Conservation (phyloP, 225 moss, liverwort and hornwort species). For the Bryoerythrophyllum caledonicum region DNA sequence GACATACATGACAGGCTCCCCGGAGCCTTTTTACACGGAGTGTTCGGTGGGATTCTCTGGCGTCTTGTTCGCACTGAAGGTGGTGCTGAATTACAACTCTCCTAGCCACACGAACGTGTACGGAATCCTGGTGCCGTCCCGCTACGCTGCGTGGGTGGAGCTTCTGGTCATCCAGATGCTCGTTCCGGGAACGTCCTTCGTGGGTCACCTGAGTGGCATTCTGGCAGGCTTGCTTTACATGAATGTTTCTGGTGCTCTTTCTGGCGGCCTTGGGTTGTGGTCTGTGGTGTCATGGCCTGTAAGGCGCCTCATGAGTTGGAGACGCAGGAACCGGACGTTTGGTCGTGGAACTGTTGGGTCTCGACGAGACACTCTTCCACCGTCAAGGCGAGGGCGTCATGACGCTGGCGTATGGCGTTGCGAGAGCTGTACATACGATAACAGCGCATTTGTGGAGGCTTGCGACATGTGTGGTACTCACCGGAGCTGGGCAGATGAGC, state of each 20-base stretch:
- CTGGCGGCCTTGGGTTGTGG: constrained; percentile 29
- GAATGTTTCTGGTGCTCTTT: constrained; percentile 32
- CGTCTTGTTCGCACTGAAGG: constrained; percentile 77
- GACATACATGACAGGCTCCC: constrained; percentile 31
- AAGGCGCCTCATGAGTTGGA: constrained; percentile 22
- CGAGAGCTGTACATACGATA: constrained; percentile 56
- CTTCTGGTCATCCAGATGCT: constrained; percentile 66
- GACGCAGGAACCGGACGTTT: constrained; percentile 37
- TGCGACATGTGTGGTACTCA: constrained; percentile 64
- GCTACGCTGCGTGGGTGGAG: constrained; percentile 83
- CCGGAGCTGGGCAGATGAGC: constrained; percentile 21
- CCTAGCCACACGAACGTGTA: constrained; percentile 57
- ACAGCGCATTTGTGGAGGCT: constrained; percentile 30
- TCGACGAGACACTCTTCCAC: constrained; percentile 1
- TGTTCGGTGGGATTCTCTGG: constrained; percentile 83
- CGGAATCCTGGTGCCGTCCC: constrained; percentile 67
- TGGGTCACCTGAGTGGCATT: constrained; percentile 77
- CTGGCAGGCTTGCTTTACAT: constrained; percentile 72
- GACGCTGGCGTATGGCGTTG: constrained; percentile 52
- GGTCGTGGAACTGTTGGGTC: constrained; percentile 52
- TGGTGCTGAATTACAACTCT: constrained; percentile 64
- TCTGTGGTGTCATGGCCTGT: constrained; percentile 56
- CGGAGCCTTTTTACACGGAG: constrained; percentile 50
- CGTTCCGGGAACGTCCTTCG: constrained; percentile 72
- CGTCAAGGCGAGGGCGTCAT: constrained; percentile 7